phyloP scores from a whole-genome alignment of 495 filamentous ascomycete species.

The Cladorrhinum samala region DNA sequence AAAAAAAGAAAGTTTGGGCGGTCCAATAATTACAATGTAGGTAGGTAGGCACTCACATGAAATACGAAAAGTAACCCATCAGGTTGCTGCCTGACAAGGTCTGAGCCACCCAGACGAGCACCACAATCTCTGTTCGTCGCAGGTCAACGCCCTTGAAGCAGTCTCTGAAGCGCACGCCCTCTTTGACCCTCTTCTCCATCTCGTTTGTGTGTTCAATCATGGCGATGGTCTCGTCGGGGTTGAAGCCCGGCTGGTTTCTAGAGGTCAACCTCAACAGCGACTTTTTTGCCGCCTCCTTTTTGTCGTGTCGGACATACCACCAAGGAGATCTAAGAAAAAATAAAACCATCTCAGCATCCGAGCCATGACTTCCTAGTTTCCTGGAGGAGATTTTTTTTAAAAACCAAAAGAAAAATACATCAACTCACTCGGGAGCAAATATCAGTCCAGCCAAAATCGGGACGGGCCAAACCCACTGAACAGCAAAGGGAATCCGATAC shows the following conservation, averaged over 20 bases:
- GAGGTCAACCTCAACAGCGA: conserved; percentile 55
- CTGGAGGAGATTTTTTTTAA: too few relatives aligned
- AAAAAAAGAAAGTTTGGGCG: background rate
- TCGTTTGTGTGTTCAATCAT: conserved; percentile 70
- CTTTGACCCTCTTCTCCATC: conserved; percentile 52
- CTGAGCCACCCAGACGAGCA: conserved; percentile 62
- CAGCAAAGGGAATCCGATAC: conserved; percentile 55
- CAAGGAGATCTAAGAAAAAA: conserved; percentile 55
- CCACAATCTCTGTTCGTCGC: conserved; percentile 61
- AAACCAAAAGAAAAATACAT: too few relatives aligned
- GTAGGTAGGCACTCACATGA: conserved; percentile 40
- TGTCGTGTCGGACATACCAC: conserved; percentile 61
- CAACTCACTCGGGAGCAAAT: conserved; percentile 56
- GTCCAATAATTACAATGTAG: too few relatives aligned
- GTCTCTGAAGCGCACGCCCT: conserved; percentile 54
- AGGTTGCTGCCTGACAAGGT: conserved; percentile 61
- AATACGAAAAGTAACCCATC: conserved; percentile 65
- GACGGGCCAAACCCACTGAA: conserved; percentile 73
- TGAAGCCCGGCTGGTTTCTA: conserved; percentile 46
- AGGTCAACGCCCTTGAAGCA: conserved; percentile 62
- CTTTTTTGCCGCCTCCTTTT: conserved; percentile 49
- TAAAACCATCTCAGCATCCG: too few relatives aligned
- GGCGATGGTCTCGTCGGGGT: conserved; percentile 57
- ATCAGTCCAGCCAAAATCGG: conserved; percentile 55
- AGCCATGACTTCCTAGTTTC: too few relatives aligned